Evolutionary conservation across 257 asterid species (phyloP), one percentile per base, ranked within the genome.

Genomic region (Anisodus acutangulus): DNA sequence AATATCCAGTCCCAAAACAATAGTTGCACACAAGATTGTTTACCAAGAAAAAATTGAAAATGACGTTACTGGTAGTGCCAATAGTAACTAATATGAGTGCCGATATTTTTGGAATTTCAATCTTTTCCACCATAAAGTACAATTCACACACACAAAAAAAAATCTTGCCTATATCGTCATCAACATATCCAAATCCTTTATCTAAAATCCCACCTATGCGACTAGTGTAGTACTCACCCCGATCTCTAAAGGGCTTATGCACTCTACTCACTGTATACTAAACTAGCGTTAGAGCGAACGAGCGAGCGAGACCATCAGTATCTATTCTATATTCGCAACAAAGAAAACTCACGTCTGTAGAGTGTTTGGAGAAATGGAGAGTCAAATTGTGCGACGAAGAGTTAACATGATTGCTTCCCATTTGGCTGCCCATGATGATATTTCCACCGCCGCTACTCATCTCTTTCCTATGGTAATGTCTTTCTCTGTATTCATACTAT

Each of bases 381-480:
- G 80, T 80, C 91, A 83, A 68, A 82, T 62, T 70, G 94, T 89
- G 81, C 80, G 94, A 51, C 87, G 97, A 88, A 93, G 98, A 83
- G 83, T 91, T 60, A 91, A 84, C 88, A 86, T 91, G 13, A 88
- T 93, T 43, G 89, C 95, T 47, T 87, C 91, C 2, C 97, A 93
- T 87, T 85, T 94, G 16, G 88, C 92, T 80, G 81, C 89, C 60
- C 88, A 82, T 76, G 93, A 93, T 80, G 97, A 93, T 86, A 49
- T 94, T 62, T 90, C 97, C 17, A 89, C 97, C 41, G 41, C 94
- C 82, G 93, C 97, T 19, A 85, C 97, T 12, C 97, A 91, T 84
- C 79, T 94, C 62, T 91, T 93, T 81, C 97, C 98, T 80, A 90
- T 93, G 97, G 97, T 93, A 85, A 43, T 84, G 47, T 45, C 26